These are phyloP conservation scores for Diutina neorugosa DNA, from an alignment of 1,139 yeast genomes.

Conservation along the genomic window DNA sequence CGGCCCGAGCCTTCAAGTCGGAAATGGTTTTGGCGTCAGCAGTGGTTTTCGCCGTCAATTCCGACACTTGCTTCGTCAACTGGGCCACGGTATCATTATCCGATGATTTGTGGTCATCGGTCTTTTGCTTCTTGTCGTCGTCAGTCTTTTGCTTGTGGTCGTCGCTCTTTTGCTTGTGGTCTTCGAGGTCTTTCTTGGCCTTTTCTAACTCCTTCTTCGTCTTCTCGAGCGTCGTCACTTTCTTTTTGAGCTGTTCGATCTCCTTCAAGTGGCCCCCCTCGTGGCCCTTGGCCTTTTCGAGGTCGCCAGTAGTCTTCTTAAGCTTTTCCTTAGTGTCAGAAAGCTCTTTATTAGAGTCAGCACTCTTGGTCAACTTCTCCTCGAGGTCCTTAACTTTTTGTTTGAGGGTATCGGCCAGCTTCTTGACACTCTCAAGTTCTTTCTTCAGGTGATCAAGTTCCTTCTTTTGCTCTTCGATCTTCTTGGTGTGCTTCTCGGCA, in stretches of 20 bases:
- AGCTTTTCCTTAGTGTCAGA: background rate
- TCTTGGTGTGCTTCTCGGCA: background rate
- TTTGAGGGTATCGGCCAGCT: background rate
- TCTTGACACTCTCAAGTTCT: background rate
- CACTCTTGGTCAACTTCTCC: background rate
- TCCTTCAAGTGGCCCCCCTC: background rate
- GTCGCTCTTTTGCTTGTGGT: background rate
- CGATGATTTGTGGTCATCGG: background rate
- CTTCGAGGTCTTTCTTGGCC: background rate
- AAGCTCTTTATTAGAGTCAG: background rate
- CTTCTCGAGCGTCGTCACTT: background rate
- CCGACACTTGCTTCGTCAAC: background rate
- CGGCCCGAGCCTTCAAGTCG: background rate
- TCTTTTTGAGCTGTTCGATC: background rate
- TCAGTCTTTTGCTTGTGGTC: background rate
- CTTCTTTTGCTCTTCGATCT: background rate
- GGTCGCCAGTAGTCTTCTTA: background rate
- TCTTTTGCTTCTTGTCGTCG: no score
- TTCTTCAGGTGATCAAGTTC: background rate
- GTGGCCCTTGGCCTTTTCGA: background rate
- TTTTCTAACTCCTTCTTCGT: background rate
- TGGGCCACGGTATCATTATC: background rate
- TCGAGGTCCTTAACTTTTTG: background rate
- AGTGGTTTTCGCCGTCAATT: background rate
- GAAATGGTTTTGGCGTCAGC: background rate